Evolutionary conservation across 805 yeast genomes (phyloP).

Genomic region (Osmozyma mogii): DNA sequence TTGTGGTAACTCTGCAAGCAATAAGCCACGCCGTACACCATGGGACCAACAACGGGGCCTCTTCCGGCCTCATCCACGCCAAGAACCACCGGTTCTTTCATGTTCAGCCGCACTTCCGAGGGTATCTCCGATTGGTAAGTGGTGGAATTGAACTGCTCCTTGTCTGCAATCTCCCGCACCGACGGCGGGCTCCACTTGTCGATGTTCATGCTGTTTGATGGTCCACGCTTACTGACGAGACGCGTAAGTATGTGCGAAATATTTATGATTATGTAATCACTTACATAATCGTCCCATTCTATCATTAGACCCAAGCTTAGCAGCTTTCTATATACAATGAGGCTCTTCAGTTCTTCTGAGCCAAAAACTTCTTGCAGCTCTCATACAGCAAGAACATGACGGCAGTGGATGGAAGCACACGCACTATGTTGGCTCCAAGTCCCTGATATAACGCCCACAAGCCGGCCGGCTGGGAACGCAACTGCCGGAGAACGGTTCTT

Average conservation of each 20-base stretch:
- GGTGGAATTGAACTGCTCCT: conserved; percentile 29
- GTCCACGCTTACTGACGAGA: too few species aligned
- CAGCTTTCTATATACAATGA: too few species aligned
- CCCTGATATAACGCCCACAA: conserved; percentile 76
- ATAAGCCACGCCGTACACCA: conserved; percentile 91
- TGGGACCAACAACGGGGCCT: conserved; percentile 96
- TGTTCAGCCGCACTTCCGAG: conserved; percentile 16
- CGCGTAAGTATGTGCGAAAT: too few species aligned
- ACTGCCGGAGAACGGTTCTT: conserved; percentile 22
- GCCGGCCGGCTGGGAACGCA: conserved; percentile 45
- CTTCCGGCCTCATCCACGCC: conserved; percentile 99
- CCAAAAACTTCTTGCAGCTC: conserved; percentile 17
- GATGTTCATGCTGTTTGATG: too few species aligned
- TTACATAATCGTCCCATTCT: too few species aligned
- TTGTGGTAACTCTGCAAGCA: conserved; percentile 48
- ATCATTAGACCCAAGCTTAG: too few species aligned
- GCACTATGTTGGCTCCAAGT: conserved; percentile 59
- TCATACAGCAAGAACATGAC: conserved; percentile 86
- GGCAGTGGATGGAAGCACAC: conserved; percentile 92
- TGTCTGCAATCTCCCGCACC: conserved; percentile 20
- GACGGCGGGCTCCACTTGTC: too few species aligned
- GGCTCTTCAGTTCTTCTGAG: too few species aligned
- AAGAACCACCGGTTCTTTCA: conserved; percentile 41
- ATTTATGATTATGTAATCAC: too few species aligned
- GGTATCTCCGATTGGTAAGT: conserved; percentile 56